Evolutionary conservation across 2,329 filamentous ascomycete species (phyloP), one percentile per base, ranked within the genome.

Genomic region (Coccinonectria pachysandricola): DNA sequence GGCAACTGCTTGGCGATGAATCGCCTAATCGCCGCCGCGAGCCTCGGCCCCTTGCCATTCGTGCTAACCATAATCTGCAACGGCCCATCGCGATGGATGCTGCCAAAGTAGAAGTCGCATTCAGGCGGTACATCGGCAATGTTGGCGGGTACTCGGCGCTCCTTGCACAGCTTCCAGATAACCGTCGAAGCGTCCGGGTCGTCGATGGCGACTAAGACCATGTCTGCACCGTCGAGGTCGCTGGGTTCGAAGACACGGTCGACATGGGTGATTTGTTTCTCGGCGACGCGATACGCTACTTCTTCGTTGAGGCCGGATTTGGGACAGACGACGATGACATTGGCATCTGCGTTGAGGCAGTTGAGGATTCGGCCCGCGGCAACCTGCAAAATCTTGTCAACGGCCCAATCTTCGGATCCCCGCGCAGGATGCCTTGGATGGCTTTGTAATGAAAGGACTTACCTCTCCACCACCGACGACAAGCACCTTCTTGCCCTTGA

Each of bases 101-200:
- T 91, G 36, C 91, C 91, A 60, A 98, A 98, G 65, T 95, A 98
- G 52, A 98, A 98, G 50, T 98, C 91, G 57, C 91, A 98, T 55
- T 98, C 91, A 1, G 85, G 72, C 0, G 91, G 91, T 4, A 98
- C 91, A 52, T 98, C 91, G 41, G 91, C 91, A 40, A 98, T 94
- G 56, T 98, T 98, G 31, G 86, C 87, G 5, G 86, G 75, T 39
- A 96, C 82, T 34, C 75, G 75, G 34, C 66, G 71, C 52, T 85
- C 71, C 55, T 93, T 88, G 68, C 88, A 96, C 13, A 94, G 68
- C 52, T 88, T 88, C 82, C 86, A 98, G 50, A 98, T 85, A 37
- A 73, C 68, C 0, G 83, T 79, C 1, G 86, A 95, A n/a, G 86
- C 87, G 24, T 75, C 80, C 0, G 91, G 84, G 50, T 96, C 88